Evolutionary conservation across 1,284 basidiomycete species (phyloP), one percentile per base, ranked within the genome.

Genomic region (Irpex sp.): DNA sequence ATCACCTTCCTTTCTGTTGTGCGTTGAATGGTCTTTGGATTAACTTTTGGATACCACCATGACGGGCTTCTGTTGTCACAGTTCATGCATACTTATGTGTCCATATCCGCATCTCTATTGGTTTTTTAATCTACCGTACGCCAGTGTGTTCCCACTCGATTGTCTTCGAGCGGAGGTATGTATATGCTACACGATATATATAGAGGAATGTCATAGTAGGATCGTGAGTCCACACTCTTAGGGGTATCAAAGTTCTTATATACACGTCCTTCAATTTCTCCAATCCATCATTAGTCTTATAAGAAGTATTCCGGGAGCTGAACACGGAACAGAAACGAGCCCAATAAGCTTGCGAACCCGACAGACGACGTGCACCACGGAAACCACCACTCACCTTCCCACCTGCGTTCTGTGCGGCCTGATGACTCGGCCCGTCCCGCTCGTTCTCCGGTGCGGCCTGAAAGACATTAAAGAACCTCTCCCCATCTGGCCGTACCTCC

Each of bases 391-490:
- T 50, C 11, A 89, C 90, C 83, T 89, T 91, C 36, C 84, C 87
- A 63, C 83, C 83, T 39, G 82, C 84, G 69, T 81, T 90, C 72
- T 90, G 89, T 8, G 83, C 81, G 7, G 82, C 83, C 70, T 92
- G 90, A 60, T 93, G 89, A 66, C 72, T 85, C 1, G 92, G 92
- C 1, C 91, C 91, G 71, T 93, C 91, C 60, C 89, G 78, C 69
- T 97, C 97, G 74, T 99, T 99, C 76, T 99, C 97, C 7, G 97
- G 97, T 4, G 97, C 97, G 2, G 97, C 97, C 69, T 97, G 94
- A 72, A 99, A 97, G 37, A 98, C 97, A 70, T 99, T 99, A 76
- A 99, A 99, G 77, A 93, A 95, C 83, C 94, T 93, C 26, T 79
- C 79, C 53, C 91, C 94, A 35, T 89, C 93, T 1, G 97, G 97